These are phyloP conservation scores for Geotrichum histeridarum DNA, from an alignment of 1,139 yeast genomes.

Conservation along the genomic window DNA sequence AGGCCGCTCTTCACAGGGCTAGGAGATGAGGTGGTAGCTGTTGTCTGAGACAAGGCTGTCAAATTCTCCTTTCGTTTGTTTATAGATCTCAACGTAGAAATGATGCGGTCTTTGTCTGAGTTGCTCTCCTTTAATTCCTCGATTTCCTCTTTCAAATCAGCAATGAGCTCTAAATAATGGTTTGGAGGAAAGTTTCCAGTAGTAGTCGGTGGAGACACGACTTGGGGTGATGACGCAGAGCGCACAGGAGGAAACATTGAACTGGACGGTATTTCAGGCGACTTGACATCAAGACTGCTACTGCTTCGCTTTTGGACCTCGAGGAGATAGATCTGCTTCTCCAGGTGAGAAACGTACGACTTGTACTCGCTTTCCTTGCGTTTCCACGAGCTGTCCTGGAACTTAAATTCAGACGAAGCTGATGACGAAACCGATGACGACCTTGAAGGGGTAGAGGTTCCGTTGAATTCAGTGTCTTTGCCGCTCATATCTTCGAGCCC, in stretches of 20 bases:
- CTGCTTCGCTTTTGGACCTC: conserved; percentile 26
- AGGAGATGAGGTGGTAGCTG: too few relatives aligned
- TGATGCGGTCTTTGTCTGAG: conserved; percentile 69
- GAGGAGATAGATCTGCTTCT: conserved; percentile 48
- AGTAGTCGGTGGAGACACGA: conserved; percentile 10
- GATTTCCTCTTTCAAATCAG: conserved; percentile 68
- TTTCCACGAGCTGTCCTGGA: conserved; percentile 32
- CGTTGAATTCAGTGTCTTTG: conserved; percentile 2
- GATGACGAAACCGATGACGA: conserved; percentile 19
- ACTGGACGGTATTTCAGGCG: neutral
- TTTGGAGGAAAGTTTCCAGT: conserved; percentile 8
- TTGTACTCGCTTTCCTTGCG: conserved; percentile 58
- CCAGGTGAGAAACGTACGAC: conserved; percentile 59
- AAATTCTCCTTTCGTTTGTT: conserved; percentile 31
- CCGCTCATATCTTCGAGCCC: conserved; percentile 19
- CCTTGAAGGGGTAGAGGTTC: conserved; percentile 8
- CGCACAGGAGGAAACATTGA: conserved; percentile 11
- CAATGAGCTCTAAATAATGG: conserved; percentile 36
- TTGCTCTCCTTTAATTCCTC: conserved; percentile 57
- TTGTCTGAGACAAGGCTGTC: conserved; percentile 18
- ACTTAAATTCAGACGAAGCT: conserved; percentile 9
- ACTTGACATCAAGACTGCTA: neutral
- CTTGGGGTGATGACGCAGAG: conserved; percentile 19
- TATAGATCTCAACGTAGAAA: conserved; percentile 51
- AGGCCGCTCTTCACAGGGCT: neutral